phyloP scores from a whole-genome alignment of 1,284 basidiomycete species.

The Sutorius eximius region DNA sequence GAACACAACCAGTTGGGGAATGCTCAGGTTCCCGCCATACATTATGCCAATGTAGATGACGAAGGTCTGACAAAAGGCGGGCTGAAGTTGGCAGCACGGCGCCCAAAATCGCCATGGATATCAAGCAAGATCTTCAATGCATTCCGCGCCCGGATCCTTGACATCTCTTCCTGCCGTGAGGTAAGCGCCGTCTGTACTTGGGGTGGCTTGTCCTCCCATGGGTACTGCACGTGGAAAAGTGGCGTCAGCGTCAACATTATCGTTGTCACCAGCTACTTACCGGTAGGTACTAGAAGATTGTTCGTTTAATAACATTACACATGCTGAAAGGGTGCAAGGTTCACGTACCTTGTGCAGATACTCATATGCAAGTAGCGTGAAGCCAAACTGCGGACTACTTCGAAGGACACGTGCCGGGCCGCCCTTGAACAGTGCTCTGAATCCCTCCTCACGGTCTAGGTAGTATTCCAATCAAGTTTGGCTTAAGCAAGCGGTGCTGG shows the following conservation, averaged over 20 bases:
- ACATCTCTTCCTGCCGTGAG: conserved; percentile 76
- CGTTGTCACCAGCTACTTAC: conserved; percentile 45
- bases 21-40: neutral
- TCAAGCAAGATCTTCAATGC: conserved; percentile 88
- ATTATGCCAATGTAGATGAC: conserved; percentile 33
- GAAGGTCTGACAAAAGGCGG: conserved; percentile 40
- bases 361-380: conserved; percentile 90
- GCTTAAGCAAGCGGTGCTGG: neutral
- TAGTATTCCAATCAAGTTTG: conserved; percentile 14
- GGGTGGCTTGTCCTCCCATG: conserved; percentile 65
- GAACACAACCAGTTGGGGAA: neutral
- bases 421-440: conserved; percentile 92
- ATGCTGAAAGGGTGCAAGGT: neutral
- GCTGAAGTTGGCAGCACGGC: conserved; percentile 42
- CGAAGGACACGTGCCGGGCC: conserved; percentile 89
- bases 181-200: conserved; percentile 72
- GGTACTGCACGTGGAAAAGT: conserved; percentile 54
- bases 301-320: neutral
- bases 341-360: conserved; percentile 66
- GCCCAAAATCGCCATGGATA: conserved; percentile 81
- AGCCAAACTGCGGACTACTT: conserved; percentile 88
- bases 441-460: conserved; percentile 82
- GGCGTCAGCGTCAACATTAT: conserved; percentile 5
- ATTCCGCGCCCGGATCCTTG: conserved; percentile 86
- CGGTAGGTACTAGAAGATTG: conserved; percentile 54